A percentile compares a stretch with the other conserved stretches of the same genome.
These are phyloP conservation scores for Otatea glauca DNA, from an alignment of 176 grass and related monocot species.

Conservation along the genomic window DNA sequence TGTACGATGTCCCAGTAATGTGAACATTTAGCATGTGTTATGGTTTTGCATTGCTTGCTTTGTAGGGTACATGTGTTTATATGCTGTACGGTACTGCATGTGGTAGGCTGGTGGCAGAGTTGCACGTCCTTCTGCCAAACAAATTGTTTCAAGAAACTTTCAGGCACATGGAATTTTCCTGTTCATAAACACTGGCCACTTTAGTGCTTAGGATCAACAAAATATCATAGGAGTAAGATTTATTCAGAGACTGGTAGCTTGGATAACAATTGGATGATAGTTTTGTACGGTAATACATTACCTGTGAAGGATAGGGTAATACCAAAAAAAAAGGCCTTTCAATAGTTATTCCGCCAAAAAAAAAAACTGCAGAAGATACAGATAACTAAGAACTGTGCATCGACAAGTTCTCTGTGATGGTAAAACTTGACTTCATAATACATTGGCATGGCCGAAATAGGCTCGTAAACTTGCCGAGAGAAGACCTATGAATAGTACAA, in stretches of 20 bases:
- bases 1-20: slow-evolving; percentile 30
- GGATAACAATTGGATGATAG: background rate
- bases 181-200: background rate
- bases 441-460: background rate
- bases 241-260: background rate
- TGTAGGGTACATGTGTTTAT: background rate
- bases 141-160: slow-evolving; percentile 14
- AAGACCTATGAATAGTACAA: background rate
- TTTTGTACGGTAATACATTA: background rate
- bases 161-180: background rate
- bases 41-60: slow-evolving; percentile 10
- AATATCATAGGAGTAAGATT: background rate
- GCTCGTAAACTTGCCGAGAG: background rate
- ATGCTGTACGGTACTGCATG: slow-evolving; percentile 13
- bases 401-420: background rate
- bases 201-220: background rate
- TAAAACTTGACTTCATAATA: background rate
- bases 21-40: slow-evolving; percentile 36
- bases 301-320: background rate
- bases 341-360: no score
- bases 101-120: slow-evolving; percentile 15
- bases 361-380: no score
- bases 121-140: slow-evolving; percentile 8
- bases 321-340: background rate
- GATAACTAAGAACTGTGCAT: background rate